Evolutionary conservation across 345 rosid species (phyloP).

Genomic region (Hirschfeldia incana): DNA sequence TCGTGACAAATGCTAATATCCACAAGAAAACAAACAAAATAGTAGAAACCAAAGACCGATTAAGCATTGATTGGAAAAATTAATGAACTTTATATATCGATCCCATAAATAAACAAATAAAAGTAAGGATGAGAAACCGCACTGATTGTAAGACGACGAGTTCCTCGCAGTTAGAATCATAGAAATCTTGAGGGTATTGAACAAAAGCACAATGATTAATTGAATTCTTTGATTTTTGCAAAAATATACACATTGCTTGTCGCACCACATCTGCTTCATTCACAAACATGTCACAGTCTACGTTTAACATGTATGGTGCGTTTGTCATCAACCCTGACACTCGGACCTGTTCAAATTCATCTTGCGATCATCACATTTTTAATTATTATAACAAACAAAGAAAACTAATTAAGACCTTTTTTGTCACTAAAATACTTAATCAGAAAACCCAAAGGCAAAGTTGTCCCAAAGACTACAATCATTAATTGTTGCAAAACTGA

Average conservation of each 20-base stretch:
- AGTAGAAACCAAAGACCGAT: not conserved
- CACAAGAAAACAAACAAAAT: not conserved
- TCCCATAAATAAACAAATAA: not conserved
- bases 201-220: slow-evolving; percentile 6
- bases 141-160: not conserved
- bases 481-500: not conserved
- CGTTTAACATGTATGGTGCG: slow-evolving; percentile 7
- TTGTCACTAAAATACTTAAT: too few species aligned
- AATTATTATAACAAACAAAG: not conserved
- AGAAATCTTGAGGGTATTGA: not conserved
- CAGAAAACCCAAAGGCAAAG: too few species aligned
- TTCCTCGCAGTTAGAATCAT: not conserved
- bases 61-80: not conserved
- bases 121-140: not conserved
- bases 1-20: not conserved
- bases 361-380: not conserved
- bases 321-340: slow-evolving; percentile 12
- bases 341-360: slow-evolving; percentile 5
- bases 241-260: slow-evolving; percentile 10
- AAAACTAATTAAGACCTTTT: not conserved
- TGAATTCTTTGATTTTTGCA: not conserved
- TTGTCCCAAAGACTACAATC: not conserved
- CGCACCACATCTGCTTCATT: slow-evolving; percentile 9
- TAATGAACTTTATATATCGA: too few species aligned
- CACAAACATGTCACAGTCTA: slow-evolving; percentile 12